Base-by-base conservation (phyloP, 2,329 filamentous ascomycete species). In the Neoscytalidium dimidiatum region DNA sequence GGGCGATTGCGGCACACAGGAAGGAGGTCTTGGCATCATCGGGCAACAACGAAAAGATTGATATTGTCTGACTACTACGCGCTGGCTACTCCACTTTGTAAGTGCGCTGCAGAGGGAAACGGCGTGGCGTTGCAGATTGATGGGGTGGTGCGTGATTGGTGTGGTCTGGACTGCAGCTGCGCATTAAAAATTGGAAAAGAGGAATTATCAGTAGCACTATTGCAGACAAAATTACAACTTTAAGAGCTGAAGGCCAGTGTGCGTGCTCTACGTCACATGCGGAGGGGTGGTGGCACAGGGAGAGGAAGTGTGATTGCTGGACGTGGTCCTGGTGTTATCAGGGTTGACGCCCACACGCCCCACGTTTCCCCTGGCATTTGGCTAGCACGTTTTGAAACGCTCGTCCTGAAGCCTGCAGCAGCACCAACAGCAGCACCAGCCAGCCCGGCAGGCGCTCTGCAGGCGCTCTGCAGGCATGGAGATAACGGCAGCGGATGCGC, bases 1-100 rank as follows among this genome's bases (percentile, higher is more conserved):
- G 33, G 6, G 70, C 69, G 3, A 69, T 69, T 60, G 65, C 29
- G 31, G 44, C 26, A 14, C 53, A 66, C 43, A 33, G 60, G 13
- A 57, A 29, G 21, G 43, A 57, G 13, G 49, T 51, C 17, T 5
- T 63, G 9, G 46, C 23, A 6, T 23, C n/a, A 4, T n/a, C 52
- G 33, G 44, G 31, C 14, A 17, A 31, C 5, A 29, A 23, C 8
- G 60, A 63, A 35, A 63, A 63, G 60, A 44, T 53, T 17, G 46
- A 63, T 21, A 3, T 21, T 14, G 60, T 52, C 13, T 63, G 46
- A 63, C 23, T 29, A n/a, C 11, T 17, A 41, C 4, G 9, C 38
- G 38, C 5, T 41, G 5, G 2, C 14, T 17, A 41, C 38, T 17
- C 11, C 14, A 35, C 33, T 35, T 2, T 7, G 33, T 3, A 7